Evolutionary conservation across 352 stramenopile species (phyloP).

Genomic region (Phytophthora cajani): DNA sequence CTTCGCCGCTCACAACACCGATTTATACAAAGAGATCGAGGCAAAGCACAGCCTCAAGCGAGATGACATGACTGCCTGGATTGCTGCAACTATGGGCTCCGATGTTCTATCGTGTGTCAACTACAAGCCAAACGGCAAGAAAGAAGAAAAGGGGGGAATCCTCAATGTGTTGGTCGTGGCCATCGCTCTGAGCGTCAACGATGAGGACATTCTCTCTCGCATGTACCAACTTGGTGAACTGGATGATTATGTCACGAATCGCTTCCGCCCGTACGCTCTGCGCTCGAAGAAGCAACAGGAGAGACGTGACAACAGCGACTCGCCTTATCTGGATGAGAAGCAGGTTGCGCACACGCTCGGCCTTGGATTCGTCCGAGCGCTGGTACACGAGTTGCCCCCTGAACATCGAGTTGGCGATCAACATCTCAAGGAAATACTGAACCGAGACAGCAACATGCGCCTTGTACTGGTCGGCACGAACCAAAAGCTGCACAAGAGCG

Average conservation of each 20-base stretch:
- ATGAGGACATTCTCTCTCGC: not conserved
- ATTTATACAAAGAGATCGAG: not conserved
- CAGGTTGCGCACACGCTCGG: constrained; percentile 6
- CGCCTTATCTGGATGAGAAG: not conserved
- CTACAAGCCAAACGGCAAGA: not conserved
- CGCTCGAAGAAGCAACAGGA: not conserved
- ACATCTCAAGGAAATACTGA: constrained; percentile 6
- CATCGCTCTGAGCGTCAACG: not conserved
- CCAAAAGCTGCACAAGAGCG: constrained; percentile 4
- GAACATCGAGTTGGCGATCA: constrained; percentile 11
- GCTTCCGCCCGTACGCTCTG: not conserved
- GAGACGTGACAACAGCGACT: not conserved
- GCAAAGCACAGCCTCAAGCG: not conserved
- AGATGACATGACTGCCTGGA: not conserved
- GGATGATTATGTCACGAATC: not conserved
- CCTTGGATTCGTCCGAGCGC: constrained; percentile 3
- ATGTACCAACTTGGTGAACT: not conserved
- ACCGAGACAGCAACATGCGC: constrained; percentile 1
- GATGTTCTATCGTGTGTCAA: not conserved
- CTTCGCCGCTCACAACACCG: not conserved
- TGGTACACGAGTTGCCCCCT: constrained; percentile 11
- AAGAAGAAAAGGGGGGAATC: not conserved
- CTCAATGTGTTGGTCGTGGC: not conserved
- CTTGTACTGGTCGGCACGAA: constrained; percentile 1
- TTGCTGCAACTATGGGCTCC: not conserved